Percentiles rank a stretch among this genome's conserved stretches.
These are phyloP conservation scores for Melocanna baccifera DNA, from an alignment of 176 grass and related monocot genomes.

Conservation along the genomic window DNA sequence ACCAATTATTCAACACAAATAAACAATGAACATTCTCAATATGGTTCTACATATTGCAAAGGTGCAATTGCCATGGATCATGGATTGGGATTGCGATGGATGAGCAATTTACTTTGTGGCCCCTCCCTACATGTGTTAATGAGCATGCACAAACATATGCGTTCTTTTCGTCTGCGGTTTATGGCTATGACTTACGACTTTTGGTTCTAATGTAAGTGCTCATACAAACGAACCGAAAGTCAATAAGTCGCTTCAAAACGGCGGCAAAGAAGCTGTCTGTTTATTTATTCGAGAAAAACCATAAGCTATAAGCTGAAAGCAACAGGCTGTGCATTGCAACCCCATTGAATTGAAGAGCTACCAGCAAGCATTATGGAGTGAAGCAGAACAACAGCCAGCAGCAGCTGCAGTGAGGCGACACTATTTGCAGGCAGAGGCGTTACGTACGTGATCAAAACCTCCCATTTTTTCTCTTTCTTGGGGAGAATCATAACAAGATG, in stretches of 20 bases:
- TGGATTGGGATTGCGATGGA: background rate
- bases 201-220: too few species aligned
- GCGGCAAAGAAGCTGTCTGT: rapidly evolving
- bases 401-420: background rate
- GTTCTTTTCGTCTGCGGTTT: too few species aligned
- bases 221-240: rapidly evolving
- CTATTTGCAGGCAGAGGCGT: background rate
- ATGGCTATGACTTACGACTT: too few species aligned
- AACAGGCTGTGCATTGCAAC: too few species aligned
- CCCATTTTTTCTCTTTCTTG: background rate
- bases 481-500: slow-evolving; percentile 13
- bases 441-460: background rate
- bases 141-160: background rate
- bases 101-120: background rate
- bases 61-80: background rate
- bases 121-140: background rate
- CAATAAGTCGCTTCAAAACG: too few species aligned
- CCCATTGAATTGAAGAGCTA: slow-evolving; percentile 26
- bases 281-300: too few species aligned
- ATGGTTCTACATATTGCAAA: background rate
- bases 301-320: too few species aligned
- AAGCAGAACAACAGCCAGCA: background rate
- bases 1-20: too few species aligned
- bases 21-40: too few species aligned
- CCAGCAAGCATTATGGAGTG: background rate